Base-by-base conservation (phyloP, 148 eudicot species). In the Pharnaceum exiguum region DNA sequence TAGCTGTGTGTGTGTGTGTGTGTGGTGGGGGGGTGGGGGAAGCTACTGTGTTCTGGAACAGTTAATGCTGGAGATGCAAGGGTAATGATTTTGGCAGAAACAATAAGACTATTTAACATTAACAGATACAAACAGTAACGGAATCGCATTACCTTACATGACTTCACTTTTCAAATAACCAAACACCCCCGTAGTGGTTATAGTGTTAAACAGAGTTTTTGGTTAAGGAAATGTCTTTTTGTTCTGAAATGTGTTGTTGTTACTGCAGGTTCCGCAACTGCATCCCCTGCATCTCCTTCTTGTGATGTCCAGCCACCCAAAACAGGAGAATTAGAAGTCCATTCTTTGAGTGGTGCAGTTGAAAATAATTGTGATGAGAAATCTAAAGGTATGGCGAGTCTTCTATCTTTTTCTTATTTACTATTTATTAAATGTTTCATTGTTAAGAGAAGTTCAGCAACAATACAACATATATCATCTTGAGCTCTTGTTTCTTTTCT, bases 381-480 rank as follows among this genome's bases (percentile, higher is more conserved):
- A 62, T 18, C 51, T 24, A 58, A 55, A 65, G 82, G 85, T 77
- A 24, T 55, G 43, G 29, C 7, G 52, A 62, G 12, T 17, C 59
- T 29, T 8, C 18, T 35, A 16, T 31, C 5, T n/a, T 51, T 28
- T 51, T 6, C 16, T 23, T 49, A 27, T 28, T 28, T 28, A 50
- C 7, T n/a, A 27, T 17, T 17, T 29, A 8, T 47, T 27, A 9
- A 15, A 1, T 13, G 5, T 27, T 2, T 26, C 15, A 26, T 48
- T n/a, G n/a, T n/a, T 2, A 17, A 8, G 12, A 18, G 29, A 18
- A 7, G 1, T 10, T 33, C 18, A 18, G 23, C 5, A 9, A 3
- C 3, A 30, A 51, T 30, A 31, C 11, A 45, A 45, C 26, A 5
- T 22, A 17, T 17, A 23, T 18, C 1, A 45, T 11, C 10, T 1